Percentiles rank a stretch among this genome's conserved stretches.
phyloP scores from a whole-genome alignment of 2,329 filamentous ascomycete genomes.

The Trichophyton simii region DNA sequence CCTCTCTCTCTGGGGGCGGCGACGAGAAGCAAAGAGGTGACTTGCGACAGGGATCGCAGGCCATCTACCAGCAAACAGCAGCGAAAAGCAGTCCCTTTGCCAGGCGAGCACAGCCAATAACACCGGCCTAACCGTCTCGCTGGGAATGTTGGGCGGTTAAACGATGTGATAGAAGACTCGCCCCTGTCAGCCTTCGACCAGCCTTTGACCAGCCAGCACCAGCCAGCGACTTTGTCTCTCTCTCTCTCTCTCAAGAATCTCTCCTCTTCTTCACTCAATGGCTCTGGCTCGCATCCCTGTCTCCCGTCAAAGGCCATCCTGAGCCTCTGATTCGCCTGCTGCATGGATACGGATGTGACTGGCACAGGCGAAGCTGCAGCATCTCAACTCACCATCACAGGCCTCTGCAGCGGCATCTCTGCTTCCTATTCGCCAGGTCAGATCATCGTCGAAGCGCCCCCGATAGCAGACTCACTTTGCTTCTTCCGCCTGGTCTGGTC shows the following conservation, averaged over 20 bases:
- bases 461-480: not conserved
- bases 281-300: too few relatives aligned
- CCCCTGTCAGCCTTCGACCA: not conserved
- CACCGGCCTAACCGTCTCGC: not conserved
- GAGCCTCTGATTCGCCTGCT: not conserved
- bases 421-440: slow-evolving; percentile 2
- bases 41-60: not conserved
- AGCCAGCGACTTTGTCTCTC: not conserved
- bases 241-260: not conserved
- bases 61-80: not conserved
- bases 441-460: slow-evolving; percentile 2
- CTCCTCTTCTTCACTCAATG: not conserved
- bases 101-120: not conserved
- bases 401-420: not conserved
- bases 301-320: not conserved
- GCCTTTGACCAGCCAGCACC: not conserved
- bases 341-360: slow-evolving; percentile 2
- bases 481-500: not conserved
- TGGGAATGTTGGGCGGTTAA: slow-evolving; percentile 4
- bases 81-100: not conserved
- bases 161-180: not conserved
- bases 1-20: too few relatives aligned
- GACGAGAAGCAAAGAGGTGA: not conserved
- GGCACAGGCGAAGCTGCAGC: not conserved
- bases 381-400: not conserved